A percentile compares a stretch with the other conserved stretches of the same genome.
phyloP scores from a whole-genome alignment of 768 basidiomycete genomes.

The Gelatoporia subvermispora region DNA sequence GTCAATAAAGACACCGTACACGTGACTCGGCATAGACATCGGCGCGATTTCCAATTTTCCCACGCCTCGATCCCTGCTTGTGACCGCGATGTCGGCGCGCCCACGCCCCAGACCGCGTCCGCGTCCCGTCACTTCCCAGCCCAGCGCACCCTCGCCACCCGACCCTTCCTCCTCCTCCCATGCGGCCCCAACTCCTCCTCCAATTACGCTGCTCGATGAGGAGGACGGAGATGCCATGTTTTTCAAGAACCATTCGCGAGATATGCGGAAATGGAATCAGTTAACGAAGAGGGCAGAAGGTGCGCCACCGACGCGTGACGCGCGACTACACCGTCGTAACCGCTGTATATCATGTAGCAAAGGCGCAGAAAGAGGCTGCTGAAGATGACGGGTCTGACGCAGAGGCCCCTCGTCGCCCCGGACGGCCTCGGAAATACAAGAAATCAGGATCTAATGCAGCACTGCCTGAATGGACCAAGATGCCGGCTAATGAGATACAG shows the following conservation, averaged over 20 bases:
- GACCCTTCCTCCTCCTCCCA: slow-evolving; percentile 9
- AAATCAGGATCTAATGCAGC: not conserved
- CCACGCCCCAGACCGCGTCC: slow-evolving; percentile 35
- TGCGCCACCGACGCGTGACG: slow-evolving; percentile 23
- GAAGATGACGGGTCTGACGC: slow-evolving; percentile 8
- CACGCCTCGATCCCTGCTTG: slow-evolving; percentile 19
- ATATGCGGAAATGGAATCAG: slow-evolving; percentile 52
- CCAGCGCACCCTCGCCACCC: slow-evolving; percentile 9
- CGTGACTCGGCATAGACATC: slow-evolving; percentile 8
- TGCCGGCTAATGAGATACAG: slow-evolving; percentile 1
- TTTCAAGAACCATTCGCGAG: slow-evolving; percentile 59
- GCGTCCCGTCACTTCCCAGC: slow-evolving; percentile 28
- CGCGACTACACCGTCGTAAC: not conserved
- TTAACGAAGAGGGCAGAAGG: slow-evolving; percentile 55
- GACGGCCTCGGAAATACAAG: slow-evolving; percentile 8
- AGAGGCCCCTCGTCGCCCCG: slow-evolving; percentile 4
- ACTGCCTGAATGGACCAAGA: slow-evolving; percentile 15
- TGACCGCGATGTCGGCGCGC: slow-evolving; percentile 31
- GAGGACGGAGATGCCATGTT: slow-evolving; percentile 67
- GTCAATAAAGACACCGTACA: not conserved
- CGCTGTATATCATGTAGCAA: slow-evolving; percentile 1
- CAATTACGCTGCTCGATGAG: slow-evolving; percentile 22
- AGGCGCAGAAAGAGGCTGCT: slow-evolving; percentile 2
- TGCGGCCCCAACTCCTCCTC: slow-evolving; percentile 3
- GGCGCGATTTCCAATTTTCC: slow-evolving; percentile 16